Evolutionary conservation across 306 rosid genomes (phyloP).

Genomic region (Alnus glutinosa): DNA sequence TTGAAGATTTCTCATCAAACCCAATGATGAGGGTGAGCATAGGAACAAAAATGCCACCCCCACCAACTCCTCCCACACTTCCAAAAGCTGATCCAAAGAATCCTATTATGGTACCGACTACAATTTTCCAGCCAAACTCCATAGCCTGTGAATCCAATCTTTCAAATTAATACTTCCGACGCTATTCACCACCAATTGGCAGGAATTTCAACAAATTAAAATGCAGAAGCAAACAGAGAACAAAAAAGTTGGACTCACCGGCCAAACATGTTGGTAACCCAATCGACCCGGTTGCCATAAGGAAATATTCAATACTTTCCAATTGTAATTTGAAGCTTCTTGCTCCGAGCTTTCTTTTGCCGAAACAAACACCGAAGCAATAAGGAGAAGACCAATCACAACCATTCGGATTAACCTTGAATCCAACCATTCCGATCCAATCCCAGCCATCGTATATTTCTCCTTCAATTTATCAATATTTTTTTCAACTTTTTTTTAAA

Average conservation of each 20-base stretch:
- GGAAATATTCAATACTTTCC: background rate
- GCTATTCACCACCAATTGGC: background rate
- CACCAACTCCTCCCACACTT: constrained; percentile 97
- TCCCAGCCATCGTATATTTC: background rate
- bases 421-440: constrained; percentile 36
- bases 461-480: background rate
- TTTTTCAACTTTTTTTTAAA: background rate
- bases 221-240: background rate
- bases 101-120: constrained; percentile 67
- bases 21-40: constrained; percentile 91
- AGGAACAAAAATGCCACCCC: constrained; percentile 96
- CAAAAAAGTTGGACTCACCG: constrained; percentile 44
- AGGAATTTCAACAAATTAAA: background rate
- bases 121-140: constrained; percentile 82
- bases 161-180: background rate
- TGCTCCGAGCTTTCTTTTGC: constrained; percentile 55
- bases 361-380: constrained; percentile 44
- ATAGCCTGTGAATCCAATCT: constrained; percentile 52
- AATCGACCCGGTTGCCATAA: constrained; percentile 46
- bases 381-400: constrained; percentile 35
- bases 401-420: constrained; percentile 40
- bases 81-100: constrained; percentile 95
- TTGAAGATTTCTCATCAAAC: constrained; percentile 84
- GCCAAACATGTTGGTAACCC: constrained; percentile 72
- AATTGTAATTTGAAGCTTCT: constrained; percentile 40